Base-by-base conservation (phyloP, 1,284 basidiomycete species). In the Butyriboletus appendiculatus region DNA sequence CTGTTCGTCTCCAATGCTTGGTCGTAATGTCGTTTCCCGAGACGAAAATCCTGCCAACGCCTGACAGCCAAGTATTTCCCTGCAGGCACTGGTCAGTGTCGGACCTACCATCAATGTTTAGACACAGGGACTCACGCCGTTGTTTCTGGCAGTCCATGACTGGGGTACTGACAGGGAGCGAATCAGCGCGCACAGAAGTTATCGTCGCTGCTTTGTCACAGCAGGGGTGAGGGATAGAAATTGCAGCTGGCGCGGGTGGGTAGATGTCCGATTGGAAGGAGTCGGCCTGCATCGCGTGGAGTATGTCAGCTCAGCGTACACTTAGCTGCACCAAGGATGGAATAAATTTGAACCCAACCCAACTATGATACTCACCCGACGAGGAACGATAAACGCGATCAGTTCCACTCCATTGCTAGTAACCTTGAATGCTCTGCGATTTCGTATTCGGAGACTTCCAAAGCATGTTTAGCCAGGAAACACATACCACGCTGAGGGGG, bases 401-500 rank as follows among this genome's bases (percentile, higher is more conserved):
- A 95, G 92, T 69, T 98, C 94, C 56, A 98, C 84, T 33, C 80
- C 77, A 22, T 76, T 76, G 1, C 81, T 86, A 5, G 87, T 81
- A 28, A 98, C 82, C 75, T 99, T 99, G 84, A 94, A 98, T 0
- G 92, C 94, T 41, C 94, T 1, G 94, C 96, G 62, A 98, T 98
- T 74, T 99, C 97, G 72, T 95, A 96, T 52, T 98, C 94, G 35
- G 82, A 76, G 18, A 96, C 89, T 66, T 86, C 93, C 61, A 98
- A 82, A 0, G 91, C 86, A 44, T 95, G 89, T 28, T 96, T 86
- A 7, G 94, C 96, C 32, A 98, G 81, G 86, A 98, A 96, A 63
- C 91, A 93, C 84, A 98, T 92, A 16, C 97, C 97, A 45, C 96
- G 91, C 73, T 98, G 92, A 37, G 96, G 96, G 54, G 96, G 92